phyloP scores from a whole-genome alignment of 805 yeast species.

The Starmerella geochares region DNA sequence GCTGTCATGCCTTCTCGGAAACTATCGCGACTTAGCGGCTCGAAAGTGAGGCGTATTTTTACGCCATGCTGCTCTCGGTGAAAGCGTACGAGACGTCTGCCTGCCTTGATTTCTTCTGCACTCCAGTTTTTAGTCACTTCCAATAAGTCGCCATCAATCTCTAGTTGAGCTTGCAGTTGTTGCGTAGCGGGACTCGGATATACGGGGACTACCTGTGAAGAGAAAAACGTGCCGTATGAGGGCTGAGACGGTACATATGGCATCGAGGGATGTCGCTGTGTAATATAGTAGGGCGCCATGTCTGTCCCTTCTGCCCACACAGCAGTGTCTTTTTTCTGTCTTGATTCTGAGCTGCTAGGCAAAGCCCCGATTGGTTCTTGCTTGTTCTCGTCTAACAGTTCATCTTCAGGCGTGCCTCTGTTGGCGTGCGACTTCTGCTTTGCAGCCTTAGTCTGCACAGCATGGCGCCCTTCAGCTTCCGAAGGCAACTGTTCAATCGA shows the following conservation, averaged over 20 bases:
- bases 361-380: too few species aligned
- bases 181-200: neutral
- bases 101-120: slow-evolving; percentile 33
- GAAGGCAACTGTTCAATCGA: neutral
- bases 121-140: slow-evolving; percentile 40
- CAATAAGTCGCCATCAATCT: slow-evolving; percentile 26
- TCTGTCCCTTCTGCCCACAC: neutral
- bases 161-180: slow-evolving; percentile 3
- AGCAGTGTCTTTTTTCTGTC: neutral
- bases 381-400: neutral
- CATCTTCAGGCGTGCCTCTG: too few species aligned
- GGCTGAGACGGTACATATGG: neutral
- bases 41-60: slow-evolving; percentile 28
- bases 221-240: neutral
- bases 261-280: neutral
- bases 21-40: slow-evolving; percentile 33
- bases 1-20: slow-evolving; percentile 38
- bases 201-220: neutral
- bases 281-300: neutral
- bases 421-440: neutral
- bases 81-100: slow-evolving; percentile 43
- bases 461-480: neutral
- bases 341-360: neutral
- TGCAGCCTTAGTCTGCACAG: neutral
- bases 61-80: slow-evolving; percentile 30